phyloP scores from a whole-genome alignment of 1,284 basidiomycete species.

The Irpex lacteus region DNA sequence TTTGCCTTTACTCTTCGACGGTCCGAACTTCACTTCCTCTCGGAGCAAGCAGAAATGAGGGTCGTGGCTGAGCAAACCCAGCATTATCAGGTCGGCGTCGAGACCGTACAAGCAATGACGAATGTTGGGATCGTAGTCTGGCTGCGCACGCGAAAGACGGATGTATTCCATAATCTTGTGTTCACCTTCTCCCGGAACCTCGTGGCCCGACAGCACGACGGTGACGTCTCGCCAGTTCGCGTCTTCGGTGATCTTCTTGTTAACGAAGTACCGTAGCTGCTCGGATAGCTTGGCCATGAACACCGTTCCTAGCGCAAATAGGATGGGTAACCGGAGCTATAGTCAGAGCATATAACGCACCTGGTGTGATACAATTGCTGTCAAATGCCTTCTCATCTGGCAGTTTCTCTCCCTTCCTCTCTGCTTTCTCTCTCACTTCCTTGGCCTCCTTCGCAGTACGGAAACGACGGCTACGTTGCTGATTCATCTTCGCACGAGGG shows the following conservation, averaged over 20 bases:
- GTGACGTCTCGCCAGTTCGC: slow-evolving; percentile 91
- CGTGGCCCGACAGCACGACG: slow-evolving; percentile 97
- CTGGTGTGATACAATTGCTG: slow-evolving; percentile 98
- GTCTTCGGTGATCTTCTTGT: slow-evolving; percentile 96
- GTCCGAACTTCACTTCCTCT: slow-evolving; percentile 98
- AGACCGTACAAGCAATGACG: slow-evolving; percentile 98
- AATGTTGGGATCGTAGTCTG: slow-evolving; percentile 90
- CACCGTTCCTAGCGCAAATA: slow-evolving; percentile 66
- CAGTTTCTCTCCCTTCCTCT: slow-evolving; percentile 85
- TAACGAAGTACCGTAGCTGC: slow-evolving; percentile 94
- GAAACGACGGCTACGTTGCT: slow-evolving; percentile 94
- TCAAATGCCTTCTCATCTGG: slow-evolving; percentile 96
- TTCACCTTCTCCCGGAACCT: slow-evolving; percentile 98
- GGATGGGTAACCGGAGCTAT: background rate
- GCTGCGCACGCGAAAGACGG: slow-evolving; percentile 90
- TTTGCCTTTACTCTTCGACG: slow-evolving; percentile 68
- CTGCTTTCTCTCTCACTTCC: slow-evolving; percentile 85
- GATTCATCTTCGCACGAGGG: slow-evolving; percentile 99
- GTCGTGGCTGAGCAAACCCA: slow-evolving; percentile 95
- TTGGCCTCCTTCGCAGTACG: slow-evolving; percentile 92
- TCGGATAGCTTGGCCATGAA: slow-evolving; percentile 93
- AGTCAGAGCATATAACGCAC: slow-evolving; percentile 42
- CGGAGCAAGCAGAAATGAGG: slow-evolving; percentile 97
- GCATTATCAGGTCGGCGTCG: slow-evolving; percentile 98
- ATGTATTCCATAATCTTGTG: slow-evolving; percentile 99